Evolutionary conservation across 2,329 filamentous ascomycete genomes (phyloP).

Genomic region (Xylaria sp.): DNA sequence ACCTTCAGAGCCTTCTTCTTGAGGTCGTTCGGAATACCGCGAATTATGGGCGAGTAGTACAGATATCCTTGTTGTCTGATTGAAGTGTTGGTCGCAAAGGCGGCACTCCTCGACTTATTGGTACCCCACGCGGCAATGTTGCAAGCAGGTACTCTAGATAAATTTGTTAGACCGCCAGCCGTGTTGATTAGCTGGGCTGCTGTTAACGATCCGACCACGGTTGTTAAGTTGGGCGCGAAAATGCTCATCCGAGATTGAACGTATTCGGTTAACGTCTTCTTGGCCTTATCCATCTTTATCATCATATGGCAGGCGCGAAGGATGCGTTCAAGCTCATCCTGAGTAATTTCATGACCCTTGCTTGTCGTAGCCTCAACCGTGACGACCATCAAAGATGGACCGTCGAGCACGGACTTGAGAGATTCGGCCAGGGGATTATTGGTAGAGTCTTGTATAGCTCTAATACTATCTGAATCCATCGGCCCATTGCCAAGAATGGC

Average conservation of each 20-base stretch:
- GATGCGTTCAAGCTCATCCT: conserved; percentile 79
- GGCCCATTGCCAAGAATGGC: conserved; percentile 93
- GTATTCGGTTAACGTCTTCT: conserved; percentile 87
- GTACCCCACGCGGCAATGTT: conserved; percentile 92
- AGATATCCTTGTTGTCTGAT: conserved; percentile 92
- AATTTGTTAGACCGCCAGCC: conserved; percentile 84
- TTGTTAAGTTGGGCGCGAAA: conserved; percentile 93
- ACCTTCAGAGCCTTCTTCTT: conserved; percentile 96
- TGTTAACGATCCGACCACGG: conserved; percentile 88
- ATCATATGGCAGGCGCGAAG: conserved; percentile 86
- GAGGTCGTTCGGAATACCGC: conserved; percentile 83
- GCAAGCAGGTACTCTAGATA: conserved; percentile 92
- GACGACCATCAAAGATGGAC: conserved; percentile 93
- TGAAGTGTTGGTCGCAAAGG: conserved; percentile 91
- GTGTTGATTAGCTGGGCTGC: conserved; percentile 97
- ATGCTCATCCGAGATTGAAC: conserved; percentile 97
- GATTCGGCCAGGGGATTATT: conserved; percentile 81
- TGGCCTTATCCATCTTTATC: conserved; percentile 86
- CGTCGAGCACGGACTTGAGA: conserved; percentile 84
- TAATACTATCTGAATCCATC: conserved; percentile 83
- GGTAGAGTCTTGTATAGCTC: conserved; percentile 76
- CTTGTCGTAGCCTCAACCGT: conserved; percentile 94
- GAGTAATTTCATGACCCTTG: conserved; percentile 78
- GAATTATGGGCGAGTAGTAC: conserved; percentile 90
- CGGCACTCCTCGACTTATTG: conserved; percentile 77